Base-by-base conservation (phyloP, 495 filamentous ascomycete genomes). In the Aspergillus funiculosus region DNA sequence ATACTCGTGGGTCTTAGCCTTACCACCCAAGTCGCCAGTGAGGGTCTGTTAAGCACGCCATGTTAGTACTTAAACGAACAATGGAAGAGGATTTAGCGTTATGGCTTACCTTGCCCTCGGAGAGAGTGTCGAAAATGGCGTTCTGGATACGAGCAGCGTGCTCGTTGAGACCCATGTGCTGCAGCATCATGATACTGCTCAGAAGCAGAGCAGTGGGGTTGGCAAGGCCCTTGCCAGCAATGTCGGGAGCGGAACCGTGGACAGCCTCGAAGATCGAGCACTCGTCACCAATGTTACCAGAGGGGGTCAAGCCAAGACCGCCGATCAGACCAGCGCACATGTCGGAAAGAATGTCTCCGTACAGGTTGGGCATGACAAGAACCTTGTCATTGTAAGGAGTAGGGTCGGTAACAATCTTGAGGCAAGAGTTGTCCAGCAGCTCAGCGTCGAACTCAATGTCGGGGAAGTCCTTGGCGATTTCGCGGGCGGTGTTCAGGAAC, bases 191-290 rank as follows among this genome's bases (percentile, higher is more conserved):
- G 69, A 95, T 89, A 61, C 82, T 87, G 68, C 80, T 85, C 53
- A 95, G 79, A 40, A 97, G 78, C 50, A 95, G 76, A 46, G 90
- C 91, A 54, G 91, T 95, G 38, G 91, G 91, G 77, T 97, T 97
- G 60, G 91, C 91, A 42, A 95, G 83, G 32, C 79, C 81, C 80
- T 94, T 89, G 64, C 92, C 92, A 42, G 91, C 94, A 61, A 98
- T 98, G 66, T 98, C 92, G 36, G 92, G 92, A 25, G 92, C 92
- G 32, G 89, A 95, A 58, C 92, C 92, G 73, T 98, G 92, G 59
- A 98, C 94, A 50, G 92, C 94, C 76, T 98, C 92, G 78, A 98
- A 98, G 73, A 98, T 98, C 57, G 87, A 92, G 79, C 89, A 95
- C 74, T 95, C 87, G 69, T 95, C 88, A 63, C 92, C 94, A 61